Evolutionary conservation across 2,329 filamentous ascomycete species (phyloP).

Genomic region (Paradendryphiella salina): DNA sequence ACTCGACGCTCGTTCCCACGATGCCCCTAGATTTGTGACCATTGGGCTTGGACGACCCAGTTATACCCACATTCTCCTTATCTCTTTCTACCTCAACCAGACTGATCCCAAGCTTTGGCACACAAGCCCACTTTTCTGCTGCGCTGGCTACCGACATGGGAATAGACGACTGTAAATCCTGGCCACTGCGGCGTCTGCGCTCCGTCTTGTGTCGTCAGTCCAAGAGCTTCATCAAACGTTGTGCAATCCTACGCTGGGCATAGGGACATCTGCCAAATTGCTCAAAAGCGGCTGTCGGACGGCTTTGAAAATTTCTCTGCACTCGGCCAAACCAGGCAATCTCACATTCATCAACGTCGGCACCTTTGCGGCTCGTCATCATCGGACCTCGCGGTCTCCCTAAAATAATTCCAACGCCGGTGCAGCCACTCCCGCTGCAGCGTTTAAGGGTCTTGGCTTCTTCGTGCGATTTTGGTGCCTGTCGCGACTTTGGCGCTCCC

Average conservation of each 20-base stretch:
- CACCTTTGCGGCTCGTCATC: conserved; percentile 14
- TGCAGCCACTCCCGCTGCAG: conserved; percentile 36
- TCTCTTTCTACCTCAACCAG: conserved; percentile 40
- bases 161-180: conserved; percentile 32
- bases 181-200: conserved; percentile 19
- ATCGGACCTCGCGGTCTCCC: conserved; percentile 19
- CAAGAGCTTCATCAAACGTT: conserved; percentile 15
- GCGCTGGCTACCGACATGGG: conserved; percentile 25
- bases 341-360: conserved; percentile 14
- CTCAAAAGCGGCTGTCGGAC: conserved; percentile 8
- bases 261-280: not conserved
- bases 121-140: conserved; percentile 38
- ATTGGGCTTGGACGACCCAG: conserved; percentile 42
- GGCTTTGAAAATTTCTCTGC: conserved; percentile 12
- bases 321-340: conserved; percentile 18
- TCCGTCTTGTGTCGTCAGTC: conserved; percentile 31
- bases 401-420: conserved; percentile 24
- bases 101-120: conserved; percentile 27
- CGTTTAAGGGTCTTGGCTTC: conserved; percentile 20
- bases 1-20: conserved; percentile 22
- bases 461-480: conserved; percentile 20
- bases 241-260: conserved; percentile 6
- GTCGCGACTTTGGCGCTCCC: conserved; percentile 27
- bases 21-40: conserved; percentile 21
- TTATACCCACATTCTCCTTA: conserved; percentile 43